Base-by-base conservation (phyloP, 176 grass and related monocot species). In the Oryza brachyantha region DNA sequence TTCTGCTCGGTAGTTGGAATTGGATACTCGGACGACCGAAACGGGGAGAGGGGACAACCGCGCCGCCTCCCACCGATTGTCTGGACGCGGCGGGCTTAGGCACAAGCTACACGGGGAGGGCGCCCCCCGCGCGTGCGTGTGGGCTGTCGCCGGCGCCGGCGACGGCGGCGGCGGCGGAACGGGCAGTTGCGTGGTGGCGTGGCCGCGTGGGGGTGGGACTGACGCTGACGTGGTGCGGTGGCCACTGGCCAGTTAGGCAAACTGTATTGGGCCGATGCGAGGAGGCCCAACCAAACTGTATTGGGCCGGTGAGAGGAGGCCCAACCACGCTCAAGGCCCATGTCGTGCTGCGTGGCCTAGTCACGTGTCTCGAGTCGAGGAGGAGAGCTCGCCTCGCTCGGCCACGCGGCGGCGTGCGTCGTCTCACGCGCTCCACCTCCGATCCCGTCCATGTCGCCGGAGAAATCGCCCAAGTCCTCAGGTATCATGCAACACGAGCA, bases 391-490 rank as follows among this genome's bases (percentile, higher is more conserved):
- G n/a, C n/a, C n/a, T n/a, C n/a, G n/a, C n/a, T 57, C 17, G 46
- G 19, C 25, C 36, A 29, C 22, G 42, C 1, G 45, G 42, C 1
- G 45, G 31, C 6, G 31, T 39, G n/a, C 45, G 31, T 1, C 45
- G 14, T 28, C 35, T 36, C 73, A 64, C 46, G 3, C 46, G 22
- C 21, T 22, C 19, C 52, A 4, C 29, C 39, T 8, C 11, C 7
- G 5, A 38, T 29, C 45, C 43, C 68, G 22, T 82, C 43, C 67
- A 83, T 88, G 80, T 68, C 86, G 67, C 80, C 60, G 74, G 80
- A 73, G 74, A 78, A 83, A 73, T 31, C 67, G 28, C 74, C 24
- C 3, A 29, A 19, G 68, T 60, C 48, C 46, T 22, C 80, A 73
- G 86, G 86, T 83, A 65, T n/a, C 13, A 38, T 8, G 22, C 61